Base-by-base conservation (phyloP, 169 alveolate genomes). In the Cryptosporidium tyzzeri region DNA sequence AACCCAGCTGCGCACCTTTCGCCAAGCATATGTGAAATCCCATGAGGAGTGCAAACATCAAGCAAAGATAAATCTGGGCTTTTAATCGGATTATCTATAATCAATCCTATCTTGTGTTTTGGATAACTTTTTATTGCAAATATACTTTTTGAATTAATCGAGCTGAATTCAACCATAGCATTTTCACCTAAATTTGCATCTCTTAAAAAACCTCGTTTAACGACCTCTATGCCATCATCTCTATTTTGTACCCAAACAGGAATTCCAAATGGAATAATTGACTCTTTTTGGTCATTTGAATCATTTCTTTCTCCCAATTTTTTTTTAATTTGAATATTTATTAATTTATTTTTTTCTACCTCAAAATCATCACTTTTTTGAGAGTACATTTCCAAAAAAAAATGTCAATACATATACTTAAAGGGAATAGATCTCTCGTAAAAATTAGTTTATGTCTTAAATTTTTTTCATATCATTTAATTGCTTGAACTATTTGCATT, bases 171-270 rank as follows among this genome's bases (percentile, higher is more conserved):
- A 62, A 80, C 75, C 89, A 80, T 80, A n/a, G 45, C 75, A 65
- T 80, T 80, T 59, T 80, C 68, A 65, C 89, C 89, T 16, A 80
- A 67, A 80, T 80, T 80, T 41, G 89, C 51, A 80, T 80, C 80
- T 62, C 89, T 80, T 31, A 80, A 67, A 65, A 18, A 35, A 14
- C 89, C 89, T n/a, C 89, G 37, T 9, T 26, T 41, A 61, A 62
- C 51, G 23, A 21, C 69, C 10, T 37, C 51, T 8, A 4, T 29
- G 1, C n/a, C 75, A 23, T 39, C 75, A 61, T 62, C 41, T 23
- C 37, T 9, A 48, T 80, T 41, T 5, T 62, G 14, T 41, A 80
- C 75, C 89, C 89, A 80, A 41, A 80, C 89, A 21, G 89, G 80
- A 26, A 59, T 62, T 44, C 89, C 89, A 62, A 62, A 61, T 37